Percentiles rank a stretch among this genome's conserved stretches.
phyloP scores from a whole-genome alignment of 768 basidiomycete species.

The Crassisporium funariophilum region DNA sequence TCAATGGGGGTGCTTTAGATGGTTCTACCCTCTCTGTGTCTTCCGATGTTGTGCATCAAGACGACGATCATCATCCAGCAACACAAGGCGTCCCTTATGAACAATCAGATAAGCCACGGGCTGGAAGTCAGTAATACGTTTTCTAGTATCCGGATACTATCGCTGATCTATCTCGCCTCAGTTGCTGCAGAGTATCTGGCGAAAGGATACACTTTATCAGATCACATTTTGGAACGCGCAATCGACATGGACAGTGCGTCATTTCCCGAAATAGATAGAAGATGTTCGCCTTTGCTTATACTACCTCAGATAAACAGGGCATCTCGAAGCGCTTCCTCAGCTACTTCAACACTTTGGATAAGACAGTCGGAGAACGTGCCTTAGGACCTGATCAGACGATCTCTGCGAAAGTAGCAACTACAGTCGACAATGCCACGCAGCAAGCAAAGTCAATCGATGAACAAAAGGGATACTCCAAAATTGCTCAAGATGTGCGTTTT shows the following conservation, averaged over 20 bases:
- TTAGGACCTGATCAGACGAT: constrained; percentile 84
- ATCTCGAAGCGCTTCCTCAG: constrained; percentile 84
- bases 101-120: constrained; percentile 91
- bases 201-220: constrained; percentile 81
- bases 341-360: constrained; percentile 77
- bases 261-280: too few relatives aligned
- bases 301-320: constrained; percentile 67
- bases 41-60: constrained; percentile 62
- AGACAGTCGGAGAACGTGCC: constrained; percentile 64
- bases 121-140: constrained; percentile 58
- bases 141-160: constrained; percentile 1
- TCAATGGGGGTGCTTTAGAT: constrained; percentile 79
- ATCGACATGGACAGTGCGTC: constrained; percentile 74
- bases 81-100: constrained; percentile 48
- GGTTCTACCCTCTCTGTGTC: constrained; percentile 69
- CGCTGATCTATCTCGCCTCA: constrained; percentile 24
- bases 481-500: constrained; percentile 61
- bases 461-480: constrained; percentile 74
- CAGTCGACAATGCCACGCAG: constrained; percentile 61
- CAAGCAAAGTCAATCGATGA: constrained; percentile 80
- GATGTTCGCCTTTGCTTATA: not conserved
- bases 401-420: constrained; percentile 69
- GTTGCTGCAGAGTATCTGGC: constrained; percentile 96
- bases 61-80: constrained; percentile 45
- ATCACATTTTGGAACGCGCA: constrained; percentile 74